These are phyloP conservation scores for Malus domestica DNA, from an alignment of 306 rosid species.

Conservation along the genomic window ASM211411v1 NC_041793.1:23752001-23752500, in stretches of 20 bases:
- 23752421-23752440: constrained; percentile 85
- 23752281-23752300: constrained; percentile 97
- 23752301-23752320: constrained; percentile 44
- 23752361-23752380: constrained; percentile 12
- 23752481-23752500: constrained; percentile 88
- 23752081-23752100: constrained; percentile 41
- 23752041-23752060: constrained; percentile 89
- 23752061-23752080: constrained; percentile 89
- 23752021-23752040: constrained; percentile 99
- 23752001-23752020: constrained; percentile 91
- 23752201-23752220: constrained; percentile 96
- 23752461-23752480: constrained; percentile 93
- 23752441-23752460: constrained; percentile 99
- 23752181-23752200: constrained; percentile 70
- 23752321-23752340: constrained; percentile 8
- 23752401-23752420: constrained; percentile 46
- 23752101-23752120: constrained; percentile 5
- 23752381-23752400: neutral
- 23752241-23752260: constrained; percentile 95
- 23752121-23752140: neutral
- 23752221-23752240: constrained; percentile 88
- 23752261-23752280: constrained; percentile 89
- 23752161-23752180: constrained; percentile 80
- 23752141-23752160: constrained; percentile 2
- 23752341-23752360: constrained; percentile 11